Conservation (phyloP, 1,284 basidiomycete species). For the Apiotrichum laibachii region DNA sequence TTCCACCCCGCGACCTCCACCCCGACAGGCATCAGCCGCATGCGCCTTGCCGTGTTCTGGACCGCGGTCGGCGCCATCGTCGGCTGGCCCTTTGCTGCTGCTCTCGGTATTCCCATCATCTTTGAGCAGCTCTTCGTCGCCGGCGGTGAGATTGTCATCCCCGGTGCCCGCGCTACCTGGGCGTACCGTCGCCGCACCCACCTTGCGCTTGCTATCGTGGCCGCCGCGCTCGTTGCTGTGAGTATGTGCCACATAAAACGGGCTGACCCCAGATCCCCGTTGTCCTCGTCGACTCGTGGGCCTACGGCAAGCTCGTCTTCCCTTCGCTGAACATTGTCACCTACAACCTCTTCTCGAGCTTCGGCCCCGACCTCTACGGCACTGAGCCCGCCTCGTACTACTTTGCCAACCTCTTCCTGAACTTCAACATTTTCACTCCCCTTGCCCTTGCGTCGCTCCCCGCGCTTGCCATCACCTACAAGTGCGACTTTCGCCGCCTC, state of each 20-base stretch:
- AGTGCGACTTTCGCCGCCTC: slow-evolving; percentile 73
- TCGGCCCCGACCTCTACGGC: slow-evolving; percentile 84
- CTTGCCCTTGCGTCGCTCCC: slow-evolving; percentile 80
- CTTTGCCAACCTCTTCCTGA: slow-evolving; percentile 78
- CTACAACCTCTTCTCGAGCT: slow-evolving; percentile 79
- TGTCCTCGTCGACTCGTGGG: slow-evolving; percentile 75
- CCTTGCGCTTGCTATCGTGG: slow-evolving; percentile 60
- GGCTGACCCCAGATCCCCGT: slow-evolving; percentile 66
- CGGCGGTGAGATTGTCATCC: slow-evolving; percentile 67
- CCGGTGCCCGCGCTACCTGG: slow-evolving; percentile 59
- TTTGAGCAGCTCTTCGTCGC: slow-evolving; percentile 82
- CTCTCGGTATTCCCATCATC: slow-evolving; percentile 83
- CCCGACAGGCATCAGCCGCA: slow-evolving; percentile 57
- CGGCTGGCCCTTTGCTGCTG: slow-evolving; percentile 93
- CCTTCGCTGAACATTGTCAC: slow-evolving; percentile 90
- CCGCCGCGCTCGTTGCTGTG: slow-evolving; percentile 67
- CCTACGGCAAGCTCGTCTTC: slow-evolving; percentile 74
- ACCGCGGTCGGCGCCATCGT: slow-evolving; percentile 83
- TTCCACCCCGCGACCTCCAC: slow-evolving; percentile 65
- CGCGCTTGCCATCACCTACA: slow-evolving; percentile 70
- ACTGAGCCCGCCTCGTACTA: slow-evolving; percentile 85
- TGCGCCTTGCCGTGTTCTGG: slow-evolving; percentile 60
- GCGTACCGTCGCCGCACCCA: slow-evolving; percentile 62
- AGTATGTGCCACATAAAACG: slow-evolving; percentile 39
- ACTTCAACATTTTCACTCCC: slow-evolving; percentile 84